A percentile compares a stretch with the other conserved stretches of the same genome.
phyloP scores from a whole-genome alignment of 2,329 filamentous ascomycete species.

The Hypoxylon sp. region DNA sequence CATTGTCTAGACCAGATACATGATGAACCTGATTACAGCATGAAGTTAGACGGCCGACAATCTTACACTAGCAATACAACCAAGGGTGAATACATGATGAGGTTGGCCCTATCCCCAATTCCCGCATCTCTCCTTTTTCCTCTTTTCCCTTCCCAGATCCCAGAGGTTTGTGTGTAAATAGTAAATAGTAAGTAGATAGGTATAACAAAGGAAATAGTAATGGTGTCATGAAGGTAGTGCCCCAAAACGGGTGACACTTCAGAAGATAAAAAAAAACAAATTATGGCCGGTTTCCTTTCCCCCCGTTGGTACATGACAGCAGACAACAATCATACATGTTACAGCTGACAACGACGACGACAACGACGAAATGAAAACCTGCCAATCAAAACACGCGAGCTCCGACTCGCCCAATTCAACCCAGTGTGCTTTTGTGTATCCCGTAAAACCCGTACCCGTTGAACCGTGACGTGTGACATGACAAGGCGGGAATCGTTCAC shows the following conservation, averaged over 20 bases:
- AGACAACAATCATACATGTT: conserved; percentile 19
- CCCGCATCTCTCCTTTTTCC: conserved; percentile 16
- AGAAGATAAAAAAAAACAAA: conserved; percentile 14
- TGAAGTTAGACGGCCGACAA: conserved; percentile 35
- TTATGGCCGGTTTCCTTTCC: conserved; percentile 24
- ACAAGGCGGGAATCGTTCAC: conserved; percentile 13
- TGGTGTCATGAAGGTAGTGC: conserved; percentile 11
- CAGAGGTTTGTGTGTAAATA: conserved; percentile 18
- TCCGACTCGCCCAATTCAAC: conserved; percentile 12
- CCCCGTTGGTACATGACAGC: conserved; percentile 25
- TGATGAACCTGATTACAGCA: conserved; percentile 35
- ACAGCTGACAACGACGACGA: conserved; percentile 25
- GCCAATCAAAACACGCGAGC: conserved; percentile 3
- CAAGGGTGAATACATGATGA: conserved; percentile 36
- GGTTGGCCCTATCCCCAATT: conserved; percentile 6
- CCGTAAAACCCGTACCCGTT: conserved; percentile 28
- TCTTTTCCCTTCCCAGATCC: conserved; percentile 16
- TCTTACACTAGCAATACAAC: conserved; percentile 43
- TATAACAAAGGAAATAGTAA: conserved; percentile 19
- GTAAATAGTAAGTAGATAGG: not conserved
- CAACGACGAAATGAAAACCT: not conserved
- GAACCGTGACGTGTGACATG: conserved; percentile 12
- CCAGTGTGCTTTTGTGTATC: conserved; percentile 37
- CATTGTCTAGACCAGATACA: conserved; percentile 44
- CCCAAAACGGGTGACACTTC: conserved; percentile 13